Percentiles rank a stretch among this genome's conserved stretches.
These are phyloP conservation scores for Xylariomycetidae sp. DNA, from an alignment of 2,329 filamentous ascomycete genomes.

Conservation along the genomic window DNA sequence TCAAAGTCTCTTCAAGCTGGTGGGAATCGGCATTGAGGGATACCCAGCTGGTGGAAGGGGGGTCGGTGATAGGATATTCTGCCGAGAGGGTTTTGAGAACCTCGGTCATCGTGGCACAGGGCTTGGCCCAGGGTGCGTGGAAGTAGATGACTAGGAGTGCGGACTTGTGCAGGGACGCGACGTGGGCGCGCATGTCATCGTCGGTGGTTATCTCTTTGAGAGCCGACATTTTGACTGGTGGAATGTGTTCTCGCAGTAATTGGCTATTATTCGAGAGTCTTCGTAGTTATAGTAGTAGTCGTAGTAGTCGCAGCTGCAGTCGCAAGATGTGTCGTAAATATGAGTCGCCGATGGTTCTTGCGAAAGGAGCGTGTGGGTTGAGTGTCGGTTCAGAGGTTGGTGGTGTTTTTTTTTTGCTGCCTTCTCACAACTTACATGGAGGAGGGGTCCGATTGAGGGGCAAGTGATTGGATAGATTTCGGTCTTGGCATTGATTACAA, in stretches of 20 bases:
- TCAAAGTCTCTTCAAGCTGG: conserved; percentile 87
- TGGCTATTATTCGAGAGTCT: too few species aligned
- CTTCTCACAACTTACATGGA: conserved; percentile 7
- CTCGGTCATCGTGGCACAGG: conserved; percentile 88
- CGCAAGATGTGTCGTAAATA: too few species aligned
- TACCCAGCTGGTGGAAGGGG: conserved; percentile 72
- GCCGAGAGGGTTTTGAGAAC: conserved; percentile 81
- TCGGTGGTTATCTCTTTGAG: conserved; percentile 74
- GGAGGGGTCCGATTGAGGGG: conserved; percentile 24
- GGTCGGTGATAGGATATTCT: conserved; percentile 69
- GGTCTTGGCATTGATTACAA: too few species aligned
- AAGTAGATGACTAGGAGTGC: conserved; percentile 86
- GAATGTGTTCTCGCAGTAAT: too few species aligned
- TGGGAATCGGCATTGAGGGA: conserved; percentile 91
- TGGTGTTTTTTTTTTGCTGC: conserved; percentile 12
- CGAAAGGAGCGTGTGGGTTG: neutral
- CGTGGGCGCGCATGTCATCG: conserved; percentile 65
- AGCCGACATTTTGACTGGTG: conserved; percentile 58
- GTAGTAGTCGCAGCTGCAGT: too few species aligned
- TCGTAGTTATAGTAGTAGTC: too few species aligned
- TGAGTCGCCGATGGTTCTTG: too few species aligned
- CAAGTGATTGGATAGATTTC: too few species aligned
- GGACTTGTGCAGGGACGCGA: conserved; percentile 60
- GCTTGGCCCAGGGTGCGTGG: conserved; percentile 93
- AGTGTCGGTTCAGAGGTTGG: conserved; percentile 1